Evolutionary conservation across 148 eudicot genomes (phyloP), one percentile per base, ranked within the genome.

Genomic region (Pharnaceum exiguum): DNA sequence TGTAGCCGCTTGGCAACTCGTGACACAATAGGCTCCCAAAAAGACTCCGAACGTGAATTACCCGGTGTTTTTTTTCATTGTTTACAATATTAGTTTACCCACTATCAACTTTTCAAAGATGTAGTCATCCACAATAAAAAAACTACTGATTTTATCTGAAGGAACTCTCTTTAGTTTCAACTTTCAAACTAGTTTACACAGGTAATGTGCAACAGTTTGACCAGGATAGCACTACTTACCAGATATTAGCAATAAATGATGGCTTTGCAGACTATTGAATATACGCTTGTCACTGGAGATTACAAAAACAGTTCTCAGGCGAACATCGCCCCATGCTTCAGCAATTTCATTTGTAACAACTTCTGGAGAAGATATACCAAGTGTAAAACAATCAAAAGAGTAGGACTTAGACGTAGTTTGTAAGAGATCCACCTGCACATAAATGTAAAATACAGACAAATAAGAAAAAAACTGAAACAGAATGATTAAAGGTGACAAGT

Each of bases 391-490:
- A 69, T 59, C 65, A 63, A 75, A 78, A 12, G 79, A 76, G 63
- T 75, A 74, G 26, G 47, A 62, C 59, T 63, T 73, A 31, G 84
- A 73, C 31, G 58, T 59, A 42, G 25, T 54, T 68, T 77, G 66
- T 43, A 86, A 73, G 51, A 79, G 67, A 59, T 28, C 30, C 42
- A 53, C 88, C 97, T 89, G 66, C 71, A 68, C 15, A 17, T 37
- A 31, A 18, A 67, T 49, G 53, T 16, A 15, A 10, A 5, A 51
- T 46, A 36, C 4, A 27, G 22, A 30, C 44, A 1, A 21, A 26
- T 59, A 17, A 46, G 16, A 18, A 15, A 29, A 47, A 32, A 29
- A 1, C 10, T 35, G 33, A 2, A 65, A 9, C n/a, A 10, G 27
- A 13, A 40, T 30, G 39, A 50, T 28, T 44, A 50, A 15, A 43